Percentiles rank a stretch among this genome's conserved stretches.
These are phyloP conservation scores for Citrus hindsii DNA, from an alignment of 345 rosid species.

Conservation along the genomic window DNA sequence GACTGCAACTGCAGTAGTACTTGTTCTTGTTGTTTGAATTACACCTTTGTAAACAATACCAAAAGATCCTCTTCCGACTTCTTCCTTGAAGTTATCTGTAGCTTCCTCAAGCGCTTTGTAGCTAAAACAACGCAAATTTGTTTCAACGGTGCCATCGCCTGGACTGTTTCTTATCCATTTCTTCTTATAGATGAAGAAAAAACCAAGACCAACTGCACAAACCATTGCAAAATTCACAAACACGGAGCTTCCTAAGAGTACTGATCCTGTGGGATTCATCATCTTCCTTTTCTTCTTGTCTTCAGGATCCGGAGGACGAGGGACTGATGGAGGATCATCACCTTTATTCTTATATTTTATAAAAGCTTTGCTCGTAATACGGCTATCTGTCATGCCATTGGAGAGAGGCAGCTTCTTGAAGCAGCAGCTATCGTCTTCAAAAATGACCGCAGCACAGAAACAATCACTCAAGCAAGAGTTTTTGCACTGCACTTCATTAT, in stretches of 20 bases:
- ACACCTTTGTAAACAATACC: too few species aligned
- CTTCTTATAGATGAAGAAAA: slow-evolving; percentile 13
- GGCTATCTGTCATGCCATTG: slow-evolving; percentile 15
- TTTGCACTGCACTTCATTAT: background rate
- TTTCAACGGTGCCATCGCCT: background rate
- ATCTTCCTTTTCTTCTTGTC: background rate
- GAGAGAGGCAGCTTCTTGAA: slow-evolving; percentile 38
- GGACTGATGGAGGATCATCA: too few species aligned
- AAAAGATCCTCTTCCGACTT: too few species aligned
- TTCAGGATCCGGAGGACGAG: background rate
- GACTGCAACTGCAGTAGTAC: too few species aligned
- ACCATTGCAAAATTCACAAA: background rate
- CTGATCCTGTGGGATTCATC: background rate
- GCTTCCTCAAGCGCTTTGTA: too few species aligned
- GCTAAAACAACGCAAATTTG: slow-evolving; percentile 15
- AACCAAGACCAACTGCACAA: background rate
- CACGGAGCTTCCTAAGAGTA: slow-evolving; percentile 7
- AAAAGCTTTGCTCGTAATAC: background rate
- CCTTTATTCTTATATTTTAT: background rate
- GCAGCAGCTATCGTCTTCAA: slow-evolving; percentile 10
- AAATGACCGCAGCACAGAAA: background rate
- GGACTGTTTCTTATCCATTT: background rate
- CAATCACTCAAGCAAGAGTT: background rate
- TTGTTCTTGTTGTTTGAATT: too few species aligned
- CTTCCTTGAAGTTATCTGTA: too few species aligned